Evolutionary conservation across 2,329 filamentous ascomycete genomes (phyloP).

Genomic region (Ascochyta lentis): DNA sequence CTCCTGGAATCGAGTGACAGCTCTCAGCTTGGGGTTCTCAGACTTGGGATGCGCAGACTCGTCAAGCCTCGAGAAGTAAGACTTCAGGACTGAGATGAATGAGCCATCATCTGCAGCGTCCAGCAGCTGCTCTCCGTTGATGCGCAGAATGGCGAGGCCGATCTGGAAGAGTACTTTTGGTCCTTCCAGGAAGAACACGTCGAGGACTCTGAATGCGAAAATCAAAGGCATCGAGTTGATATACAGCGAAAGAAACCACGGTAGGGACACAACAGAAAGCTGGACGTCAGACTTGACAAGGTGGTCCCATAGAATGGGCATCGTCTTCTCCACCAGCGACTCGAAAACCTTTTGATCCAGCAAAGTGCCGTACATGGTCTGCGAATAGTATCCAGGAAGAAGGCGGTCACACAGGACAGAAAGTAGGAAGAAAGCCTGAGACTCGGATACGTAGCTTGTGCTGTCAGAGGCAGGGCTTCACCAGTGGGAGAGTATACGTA

Average conservation of each 20-base stretch:
- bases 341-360: constrained; percentile 98
- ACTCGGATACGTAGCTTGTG: constrained; percentile 86
- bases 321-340: constrained; percentile 96
- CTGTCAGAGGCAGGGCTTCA: constrained; percentile 34
- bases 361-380: constrained; percentile 98
- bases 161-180: constrained; percentile 98
- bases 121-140: constrained; percentile 94
- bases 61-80: constrained; percentile 90
- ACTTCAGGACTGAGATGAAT: constrained; percentile 95
- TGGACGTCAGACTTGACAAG: constrained; percentile 97
- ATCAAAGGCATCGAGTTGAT: constrained; percentile 99
- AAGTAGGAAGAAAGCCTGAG: constrained; percentile 93
- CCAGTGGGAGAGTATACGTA: constrained; percentile 49
- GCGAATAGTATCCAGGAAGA: constrained; percentile 96
- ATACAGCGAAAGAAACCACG: constrained; percentile 97
- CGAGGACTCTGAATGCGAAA: constrained; percentile 93
- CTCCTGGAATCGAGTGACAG: constrained; percentile 95
- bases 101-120: constrained; percentile 94
- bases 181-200: constrained; percentile 98
- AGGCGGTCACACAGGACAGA: constrained; percentile 91
- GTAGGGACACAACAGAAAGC: constrained; percentile 93
- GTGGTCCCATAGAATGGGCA: constrained; percentile 98
- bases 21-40: constrained; percentile 90
- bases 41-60: constrained; percentile 96
- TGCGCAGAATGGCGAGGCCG: constrained; percentile 91